Base-by-base conservation (phyloP, 2,329 filamentous ascomycete genomes). In the Aspergillus sp. region DNA sequence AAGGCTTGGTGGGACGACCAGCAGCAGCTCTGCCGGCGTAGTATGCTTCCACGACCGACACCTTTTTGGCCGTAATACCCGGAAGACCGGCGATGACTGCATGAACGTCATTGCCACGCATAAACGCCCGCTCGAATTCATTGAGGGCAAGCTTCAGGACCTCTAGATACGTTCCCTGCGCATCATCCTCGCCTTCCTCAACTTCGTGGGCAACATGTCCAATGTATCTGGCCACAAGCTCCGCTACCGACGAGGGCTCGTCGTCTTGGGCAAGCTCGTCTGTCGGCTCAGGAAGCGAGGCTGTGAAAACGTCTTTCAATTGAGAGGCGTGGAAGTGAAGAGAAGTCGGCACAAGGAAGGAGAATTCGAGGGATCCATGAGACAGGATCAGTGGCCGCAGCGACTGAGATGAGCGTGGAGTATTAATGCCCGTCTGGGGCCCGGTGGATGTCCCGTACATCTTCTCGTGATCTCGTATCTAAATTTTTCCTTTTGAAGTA, bases 211-310 rank as follows among this genome's bases (percentile, higher is more conserved):
- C 92, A 62, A 97, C 85, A 75, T 92, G 96, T 69, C 92, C 92
- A 74, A 99, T 87, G 79, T 96, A 99, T 75, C 94, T 87, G 63
- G 92, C 93, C 32, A 99, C 92, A 61, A 99, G 84, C 81, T 99
- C 95, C 49, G 91, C 82, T 51, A 93, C 87, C 24, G 96, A 99
- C 42, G 95, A 98, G n/a, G 95, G 95, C 82, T 99, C 96, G 70
- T 99, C 95, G 82, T 99, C 96, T 75, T 94, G 92, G 62, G 95
- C 96, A 65, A 98, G 87, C 82, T 99, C 95, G 75, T 99, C 95
- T 75, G 96, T 99, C 59, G 95, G 91, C 71, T 88, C 84, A 56
- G 96, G 96, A 68, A 99, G 85, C 65, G 88, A 92, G 52, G 90
- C 85, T 66, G 87, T 85, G 80, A 99, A 99, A 67, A 88, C 86